Evolutionary conservation across 768 basidiomycete genomes (phyloP).

Genomic region (Agrocybe chaxingu): DNA sequence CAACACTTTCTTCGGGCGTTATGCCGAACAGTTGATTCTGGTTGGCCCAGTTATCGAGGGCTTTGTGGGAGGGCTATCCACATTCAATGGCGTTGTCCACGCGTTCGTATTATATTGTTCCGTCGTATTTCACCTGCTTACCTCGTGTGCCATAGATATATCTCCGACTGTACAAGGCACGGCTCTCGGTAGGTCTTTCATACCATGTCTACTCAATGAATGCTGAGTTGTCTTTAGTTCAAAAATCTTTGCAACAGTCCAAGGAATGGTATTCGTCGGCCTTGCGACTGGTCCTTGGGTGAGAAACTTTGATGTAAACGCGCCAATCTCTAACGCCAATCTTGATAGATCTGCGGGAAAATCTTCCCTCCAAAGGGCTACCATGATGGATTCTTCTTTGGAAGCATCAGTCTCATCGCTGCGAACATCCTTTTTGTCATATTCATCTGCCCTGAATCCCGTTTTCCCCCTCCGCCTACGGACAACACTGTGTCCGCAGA

Average conservation of each 20-base stretch:
- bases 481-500: slow-evolving; percentile 17
- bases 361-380: slow-evolving; percentile 58
- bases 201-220: neutral
- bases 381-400: slow-evolving; percentile 48
- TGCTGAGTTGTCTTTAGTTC: slow-evolving; percentile 26
- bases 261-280: slow-evolving; percentile 76
- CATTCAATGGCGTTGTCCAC: slow-evolving; percentile 66
- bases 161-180: slow-evolving; percentile 49
- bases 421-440: slow-evolving; percentile 36
- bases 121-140: neutral
- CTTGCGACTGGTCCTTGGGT: slow-evolving; percentile 78
- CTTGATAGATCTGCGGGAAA: slow-evolving; percentile 39
- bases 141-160: slow-evolving; percentile 39
- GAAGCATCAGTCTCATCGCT: slow-evolving; percentile 36
- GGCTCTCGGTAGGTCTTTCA: slow-evolving; percentile 37
- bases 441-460: slow-evolving; percentile 55
- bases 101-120: slow-evolving; percentile 49
- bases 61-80: slow-evolving; percentile 64
- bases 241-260: slow-evolving; percentile 58
- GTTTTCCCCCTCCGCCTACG: slow-evolving; percentile 22
- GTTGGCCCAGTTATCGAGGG: slow-evolving; percentile 81
- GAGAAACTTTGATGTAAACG: slow-evolving; percentile 21
- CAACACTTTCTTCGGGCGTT: slow-evolving; percentile 35
- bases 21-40: slow-evolving; percentile 73
- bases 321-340: slow-evolving; percentile 1